Conservation (phyloP, 2,329 filamentous ascomycete genomes). For the Cercospora zeina region DNA sequence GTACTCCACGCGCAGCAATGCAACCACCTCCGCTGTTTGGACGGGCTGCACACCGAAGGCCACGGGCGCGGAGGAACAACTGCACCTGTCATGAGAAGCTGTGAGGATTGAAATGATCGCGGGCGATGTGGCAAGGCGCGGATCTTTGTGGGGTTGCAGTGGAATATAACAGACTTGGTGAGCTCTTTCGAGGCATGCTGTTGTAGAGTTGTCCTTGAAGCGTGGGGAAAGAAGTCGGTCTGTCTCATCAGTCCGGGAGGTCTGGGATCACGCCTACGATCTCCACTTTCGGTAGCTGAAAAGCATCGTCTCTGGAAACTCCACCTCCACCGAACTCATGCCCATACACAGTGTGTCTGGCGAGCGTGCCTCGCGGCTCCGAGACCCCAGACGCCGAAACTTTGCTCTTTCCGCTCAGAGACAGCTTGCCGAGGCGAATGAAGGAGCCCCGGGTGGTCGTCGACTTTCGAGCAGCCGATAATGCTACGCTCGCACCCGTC, state of each 20-base stretch:
- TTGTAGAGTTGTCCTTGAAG: not conserved
- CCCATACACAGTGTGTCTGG: not conserved
- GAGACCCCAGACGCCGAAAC: not conserved
- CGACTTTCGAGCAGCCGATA: not conserved
- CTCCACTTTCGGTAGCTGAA: not conserved
- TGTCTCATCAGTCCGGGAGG: not conserved
- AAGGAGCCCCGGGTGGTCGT: not conserved
- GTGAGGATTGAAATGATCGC: not conserved
- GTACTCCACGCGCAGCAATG: not conserved
- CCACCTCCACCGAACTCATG: not conserved
- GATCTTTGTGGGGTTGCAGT: not conserved
- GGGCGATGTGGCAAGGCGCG: not conserved
- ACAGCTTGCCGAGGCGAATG: not conserved
- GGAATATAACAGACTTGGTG: not conserved
- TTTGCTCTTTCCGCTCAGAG: conserved; percentile 2
- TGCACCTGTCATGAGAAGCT: conserved; percentile 5
- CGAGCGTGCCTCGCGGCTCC: not conserved
- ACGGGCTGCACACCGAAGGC: not conserved
- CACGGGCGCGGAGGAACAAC: not conserved
- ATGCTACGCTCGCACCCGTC: not conserved
- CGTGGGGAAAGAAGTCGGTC: not conserved
- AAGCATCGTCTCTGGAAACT: not conserved
- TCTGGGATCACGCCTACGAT: not conserved
- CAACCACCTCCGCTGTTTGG: not conserved
- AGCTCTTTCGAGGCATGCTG: not conserved